Percentiles rank a stretch among this genome's conserved stretches.
These are phyloP conservation scores for Syncephalastrum sp. DNA, from an alignment of 371 early-diverging fungal species.

Conservation along the genomic window DNA sequence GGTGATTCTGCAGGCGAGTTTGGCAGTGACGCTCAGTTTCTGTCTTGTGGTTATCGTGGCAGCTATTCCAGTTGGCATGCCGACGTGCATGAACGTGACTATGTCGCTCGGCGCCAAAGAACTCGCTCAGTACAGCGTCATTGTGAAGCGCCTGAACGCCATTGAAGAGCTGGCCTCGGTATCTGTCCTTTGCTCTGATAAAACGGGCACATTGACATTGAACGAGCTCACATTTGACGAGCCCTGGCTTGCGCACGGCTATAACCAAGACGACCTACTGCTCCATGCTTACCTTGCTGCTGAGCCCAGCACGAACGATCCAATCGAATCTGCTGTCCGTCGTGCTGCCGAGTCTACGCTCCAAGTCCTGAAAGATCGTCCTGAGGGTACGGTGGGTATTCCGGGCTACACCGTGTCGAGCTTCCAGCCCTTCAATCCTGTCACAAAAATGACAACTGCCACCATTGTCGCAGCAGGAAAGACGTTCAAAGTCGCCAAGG, in stretches of 20 bases:
- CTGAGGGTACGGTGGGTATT: slow-evolving; percentile 61
- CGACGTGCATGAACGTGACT: slow-evolving; percentile 93
- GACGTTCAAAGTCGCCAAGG: slow-evolving; percentile 89
- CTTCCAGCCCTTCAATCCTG: slow-evolving; percentile 92
- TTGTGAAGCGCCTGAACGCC: slow-evolving; percentile 92
- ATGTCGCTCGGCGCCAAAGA: slow-evolving; percentile 94
- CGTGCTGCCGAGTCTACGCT: slow-evolving; percentile 87
- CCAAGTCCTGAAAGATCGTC: slow-evolving; percentile 81
- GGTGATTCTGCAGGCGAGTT: slow-evolving; percentile 15
- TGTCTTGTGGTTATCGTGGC: slow-evolving; percentile 86
- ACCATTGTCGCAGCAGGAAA: slow-evolving; percentile 67
- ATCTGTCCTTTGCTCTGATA: slow-evolving; percentile 93
- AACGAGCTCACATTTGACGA: slow-evolving; percentile 89
- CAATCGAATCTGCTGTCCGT: slow-evolving; percentile 91
- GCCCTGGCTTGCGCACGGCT: slow-evolving; percentile 77
- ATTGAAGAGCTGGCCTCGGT: slow-evolving; percentile 95
- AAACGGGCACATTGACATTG: slow-evolving; percentile 94
- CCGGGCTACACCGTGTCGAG: slow-evolving; percentile 85
- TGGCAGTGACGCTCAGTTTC: background rate
- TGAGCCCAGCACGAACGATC: slow-evolving; percentile 90
- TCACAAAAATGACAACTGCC: slow-evolving; percentile 88
- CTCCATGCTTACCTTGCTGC: slow-evolving; percentile 84
- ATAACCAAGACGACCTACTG: slow-evolving; percentile 82
- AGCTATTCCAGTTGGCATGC: slow-evolving; percentile 94
- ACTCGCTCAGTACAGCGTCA: slow-evolving; percentile 88